Conservation (phyloP, 1,284 basidiomycete species). For the Rhizoctonia solani region DNA sequence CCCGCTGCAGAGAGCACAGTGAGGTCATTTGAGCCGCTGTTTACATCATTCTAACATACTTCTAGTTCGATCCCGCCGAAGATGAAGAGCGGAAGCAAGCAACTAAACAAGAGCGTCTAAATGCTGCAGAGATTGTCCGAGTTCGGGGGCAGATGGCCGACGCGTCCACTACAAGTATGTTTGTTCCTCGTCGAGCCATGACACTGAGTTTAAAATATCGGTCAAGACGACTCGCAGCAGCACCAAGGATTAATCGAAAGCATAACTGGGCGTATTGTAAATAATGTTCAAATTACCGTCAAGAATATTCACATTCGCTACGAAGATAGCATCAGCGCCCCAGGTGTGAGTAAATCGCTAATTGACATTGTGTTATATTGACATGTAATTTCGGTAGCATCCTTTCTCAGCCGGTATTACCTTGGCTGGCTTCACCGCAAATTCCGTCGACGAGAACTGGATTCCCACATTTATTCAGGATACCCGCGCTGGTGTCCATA, state of each 20-base stretch:
- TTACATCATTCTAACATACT: slow-evolving; percentile 31
- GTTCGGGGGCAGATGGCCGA: slow-evolving; percentile 63
- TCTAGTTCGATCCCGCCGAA: slow-evolving; percentile 75
- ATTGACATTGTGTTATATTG: background rate
- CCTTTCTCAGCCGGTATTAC: slow-evolving; percentile 95
- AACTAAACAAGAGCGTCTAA: slow-evolving; percentile 85
- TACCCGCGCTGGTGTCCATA: slow-evolving; percentile 84
- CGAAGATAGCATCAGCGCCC: slow-evolving; percentile 93
- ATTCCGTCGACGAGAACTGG: slow-evolving; percentile 94
- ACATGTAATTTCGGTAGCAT: slow-evolving; percentile 59
- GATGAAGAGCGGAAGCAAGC: slow-evolving; percentile 83
- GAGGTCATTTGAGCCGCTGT: background rate
- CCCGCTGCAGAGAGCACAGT: slow-evolving; percentile 71
- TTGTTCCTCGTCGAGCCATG: background rate
- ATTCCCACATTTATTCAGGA: slow-evolving; percentile 94
- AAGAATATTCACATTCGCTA: slow-evolving; percentile 96
- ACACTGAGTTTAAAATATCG: background rate
- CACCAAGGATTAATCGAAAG: slow-evolving; percentile 83
- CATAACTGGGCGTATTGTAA: slow-evolving; percentile 88
- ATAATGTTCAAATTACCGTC: slow-evolving; percentile 95
- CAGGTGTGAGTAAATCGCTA: slow-evolving; percentile 63
- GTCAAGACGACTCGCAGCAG: slow-evolving; percentile 67
- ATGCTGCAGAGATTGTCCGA: slow-evolving; percentile 87
- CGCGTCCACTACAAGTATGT: slow-evolving; percentile 43
- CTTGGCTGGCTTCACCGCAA: slow-evolving; percentile 88